Conservation (phyloP, 768 basidiomycete genomes). For the Glaciozyma antarctica region DNA sequence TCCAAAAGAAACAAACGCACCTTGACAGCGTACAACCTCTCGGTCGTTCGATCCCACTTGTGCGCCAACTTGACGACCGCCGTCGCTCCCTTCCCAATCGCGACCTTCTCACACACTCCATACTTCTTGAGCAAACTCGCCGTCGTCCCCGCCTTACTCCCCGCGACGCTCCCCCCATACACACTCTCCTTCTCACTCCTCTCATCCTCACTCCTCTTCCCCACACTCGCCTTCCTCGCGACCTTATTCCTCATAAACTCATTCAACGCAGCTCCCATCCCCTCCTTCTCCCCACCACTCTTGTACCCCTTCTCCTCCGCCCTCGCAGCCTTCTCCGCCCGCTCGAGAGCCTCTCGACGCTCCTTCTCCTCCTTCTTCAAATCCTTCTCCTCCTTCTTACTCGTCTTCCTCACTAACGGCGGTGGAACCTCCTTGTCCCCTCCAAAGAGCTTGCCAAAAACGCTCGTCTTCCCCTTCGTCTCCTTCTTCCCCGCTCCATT, state of each 20-base stretch:
- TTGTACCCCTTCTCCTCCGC: background rate
- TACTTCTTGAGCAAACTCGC: constrained; percentile 74
- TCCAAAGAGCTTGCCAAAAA: constrained; percentile 31
- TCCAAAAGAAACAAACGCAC: constrained; percentile 46
- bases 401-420: constrained; percentile 4
- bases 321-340: background rate
- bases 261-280: constrained; percentile 20
- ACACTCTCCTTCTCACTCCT: constrained; percentile 5
- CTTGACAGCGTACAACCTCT: constrained; percentile 97
- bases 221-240: constrained; percentile 23
- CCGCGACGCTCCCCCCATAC: constrained; percentile 45
- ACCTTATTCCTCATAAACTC: constrained; percentile 31
- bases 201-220: constrained; percentile 24
- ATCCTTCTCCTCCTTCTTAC: constrained; percentile 8
- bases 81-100: constrained; percentile 97
- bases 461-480: constrained; percentile 23
- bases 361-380: constrained; percentile 1
- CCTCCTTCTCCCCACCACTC: background rate
- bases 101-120: constrained; percentile 90
- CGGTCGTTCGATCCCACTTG: constrained; percentile 85
- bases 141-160: constrained; percentile 47
- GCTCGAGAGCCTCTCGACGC: constrained; percentile 14
- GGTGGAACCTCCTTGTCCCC: constrained; percentile 13
- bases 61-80: constrained; percentile 92
- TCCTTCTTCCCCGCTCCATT: background rate